Conservation (phyloP, 176 grass and related monocot species). For the Hyparrhenia diplandra region DNA sequence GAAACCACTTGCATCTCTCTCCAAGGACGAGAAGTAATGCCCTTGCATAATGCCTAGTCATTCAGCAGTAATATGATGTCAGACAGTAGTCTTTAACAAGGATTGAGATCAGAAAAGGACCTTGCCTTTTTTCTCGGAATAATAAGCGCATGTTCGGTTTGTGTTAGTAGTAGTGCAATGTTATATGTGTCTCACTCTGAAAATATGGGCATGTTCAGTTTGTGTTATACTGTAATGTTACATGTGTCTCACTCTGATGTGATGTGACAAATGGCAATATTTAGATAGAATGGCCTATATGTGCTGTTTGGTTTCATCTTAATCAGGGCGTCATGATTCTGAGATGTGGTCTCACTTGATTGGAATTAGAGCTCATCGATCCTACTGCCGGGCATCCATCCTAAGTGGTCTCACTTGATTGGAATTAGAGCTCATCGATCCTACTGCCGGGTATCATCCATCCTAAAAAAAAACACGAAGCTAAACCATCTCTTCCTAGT, state of each 20-base stretch:
- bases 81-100: background rate
- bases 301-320: background rate
- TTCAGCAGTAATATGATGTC: background rate
- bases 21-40: background rate
- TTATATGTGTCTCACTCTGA: no score
- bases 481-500: background rate
- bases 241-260: background rate
- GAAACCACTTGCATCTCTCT: background rate
- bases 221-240: no score
- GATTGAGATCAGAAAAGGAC: no score
- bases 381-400: background rate
- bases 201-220: no score
- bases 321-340: background rate
- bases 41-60: background rate
- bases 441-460: no score
- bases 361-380: background rate
- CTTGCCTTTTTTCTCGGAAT: no score
- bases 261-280: background rate
- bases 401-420: no score
- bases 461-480: no score
- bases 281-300: background rate
- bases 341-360: background rate
- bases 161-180: no score
- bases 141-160: no score
- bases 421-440: no score